Evolutionary conservation across 768 basidiomycete genomes (phyloP).

Genomic region (Kwoniella sp.): DNA sequence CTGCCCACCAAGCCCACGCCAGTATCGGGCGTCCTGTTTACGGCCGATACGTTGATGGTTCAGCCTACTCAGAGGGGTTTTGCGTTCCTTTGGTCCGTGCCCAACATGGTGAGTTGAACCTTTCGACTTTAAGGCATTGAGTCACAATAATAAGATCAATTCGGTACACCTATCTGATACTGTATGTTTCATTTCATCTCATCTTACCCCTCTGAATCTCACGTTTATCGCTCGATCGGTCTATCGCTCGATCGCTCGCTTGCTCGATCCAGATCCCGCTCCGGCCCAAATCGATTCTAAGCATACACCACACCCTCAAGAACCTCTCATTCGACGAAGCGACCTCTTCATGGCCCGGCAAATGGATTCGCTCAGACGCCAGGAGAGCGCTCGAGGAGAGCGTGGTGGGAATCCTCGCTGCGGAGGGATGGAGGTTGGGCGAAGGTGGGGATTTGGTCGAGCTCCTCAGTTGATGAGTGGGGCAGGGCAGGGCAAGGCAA

Average conservation of each 20-base stretch:
- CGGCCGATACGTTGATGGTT: constrained; percentile 54
- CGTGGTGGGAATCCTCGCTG: constrained; percentile 35
- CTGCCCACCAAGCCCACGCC: constrained; percentile 38
- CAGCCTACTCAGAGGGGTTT: constrained; percentile 50
- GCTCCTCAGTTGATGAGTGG: constrained; percentile 9
- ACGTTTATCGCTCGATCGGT: too few species aligned
- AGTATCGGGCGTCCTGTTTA: constrained; percentile 49
- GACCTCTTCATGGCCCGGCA: constrained; percentile 49
- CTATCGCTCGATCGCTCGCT: too few species aligned
- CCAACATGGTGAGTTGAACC: constrained; percentile 49
- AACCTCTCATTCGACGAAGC: constrained; percentile 44
- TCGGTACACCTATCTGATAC: background rate
- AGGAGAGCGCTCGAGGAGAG: constrained; percentile 38
- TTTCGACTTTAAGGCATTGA: background rate
- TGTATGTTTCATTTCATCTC: background rate
- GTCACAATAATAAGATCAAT: too few species aligned
- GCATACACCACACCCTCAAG: constrained; percentile 29
- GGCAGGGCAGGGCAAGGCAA: background rate
- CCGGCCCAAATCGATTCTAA: constrained; percentile 35
- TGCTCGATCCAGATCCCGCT: constrained; percentile 46
- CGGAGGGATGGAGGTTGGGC: constrained; percentile 34
- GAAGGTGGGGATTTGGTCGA: constrained; percentile 13
- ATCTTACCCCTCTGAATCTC: background rate
- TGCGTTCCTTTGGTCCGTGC: constrained; percentile 53
- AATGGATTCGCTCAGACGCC: constrained; percentile 48